Conservation (phyloP, 2,329 filamentous ascomycete genomes). For the Hypoxylon sp. region DNA sequence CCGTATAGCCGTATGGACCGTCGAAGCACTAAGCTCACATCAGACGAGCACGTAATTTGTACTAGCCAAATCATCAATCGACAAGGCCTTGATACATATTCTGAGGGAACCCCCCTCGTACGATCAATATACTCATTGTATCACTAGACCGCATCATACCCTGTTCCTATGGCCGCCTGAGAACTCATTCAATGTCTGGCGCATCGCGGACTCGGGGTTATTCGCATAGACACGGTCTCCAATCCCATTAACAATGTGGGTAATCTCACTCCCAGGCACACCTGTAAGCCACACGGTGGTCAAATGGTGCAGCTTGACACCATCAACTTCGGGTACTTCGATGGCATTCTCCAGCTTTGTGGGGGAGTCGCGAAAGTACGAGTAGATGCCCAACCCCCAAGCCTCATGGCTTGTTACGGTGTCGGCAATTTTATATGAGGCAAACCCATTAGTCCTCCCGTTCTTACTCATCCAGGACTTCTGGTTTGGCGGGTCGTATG, state of each 20-base stretch:
- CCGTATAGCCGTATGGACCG: slow-evolving; percentile 7
- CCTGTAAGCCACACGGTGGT: slow-evolving; percentile 55
- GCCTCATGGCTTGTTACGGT: slow-evolving; percentile 52
- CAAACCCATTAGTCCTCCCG: slow-evolving; percentile 51
- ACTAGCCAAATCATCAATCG: slow-evolving; percentile 1
- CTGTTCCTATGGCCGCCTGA: slow-evolving; percentile 27
- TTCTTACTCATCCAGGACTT: slow-evolving; percentile 49
- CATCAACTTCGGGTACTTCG: slow-evolving; percentile 49
- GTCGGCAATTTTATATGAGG: slow-evolving; percentile 55
- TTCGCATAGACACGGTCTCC: slow-evolving; percentile 52
- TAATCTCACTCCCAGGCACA: slow-evolving; percentile 52
- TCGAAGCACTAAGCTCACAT: slow-evolving; percentile 3
- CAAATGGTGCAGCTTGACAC: slow-evolving; percentile 52
- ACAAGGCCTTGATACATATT: slow-evolving; percentile 2
- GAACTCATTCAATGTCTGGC: slow-evolving; percentile 52
- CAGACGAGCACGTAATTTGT: slow-evolving; percentile 10
- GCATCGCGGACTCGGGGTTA: slow-evolving; percentile 52
- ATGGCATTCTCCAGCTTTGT: slow-evolving; percentile 55
- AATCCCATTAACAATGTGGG: slow-evolving; percentile 52
- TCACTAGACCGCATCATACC: slow-evolving; percentile 12
- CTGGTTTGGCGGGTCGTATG: slow-evolving; percentile 54
- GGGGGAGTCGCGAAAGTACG: slow-evolving; percentile 55
- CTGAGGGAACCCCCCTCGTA: slow-evolving; percentile 4
- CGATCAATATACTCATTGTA: not conserved
- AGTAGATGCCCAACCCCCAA: slow-evolving; percentile 55